Evolutionary conservation across 2,329 filamentous ascomycete species (phyloP).

Genomic region (Laburnicola sp.): DNA sequence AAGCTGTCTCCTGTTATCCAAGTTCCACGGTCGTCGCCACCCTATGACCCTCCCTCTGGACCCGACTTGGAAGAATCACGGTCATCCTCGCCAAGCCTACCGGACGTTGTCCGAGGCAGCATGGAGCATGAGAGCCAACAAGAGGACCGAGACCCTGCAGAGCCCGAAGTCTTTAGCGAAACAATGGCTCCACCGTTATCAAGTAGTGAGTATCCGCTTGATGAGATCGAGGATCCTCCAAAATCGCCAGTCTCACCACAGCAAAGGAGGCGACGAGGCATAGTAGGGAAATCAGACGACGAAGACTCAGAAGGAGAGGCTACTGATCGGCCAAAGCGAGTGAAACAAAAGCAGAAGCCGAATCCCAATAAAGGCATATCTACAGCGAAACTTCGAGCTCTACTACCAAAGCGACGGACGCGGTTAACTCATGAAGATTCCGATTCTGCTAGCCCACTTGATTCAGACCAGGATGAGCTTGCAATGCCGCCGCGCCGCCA

Average conservation of each 20-base stretch:
- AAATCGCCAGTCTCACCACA: constrained; percentile 20
- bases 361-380: constrained; percentile 37
- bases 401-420: constrained; percentile 50
- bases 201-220: constrained; percentile 40
- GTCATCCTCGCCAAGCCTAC: constrained; percentile 41
- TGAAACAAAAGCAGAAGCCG: constrained; percentile 30
- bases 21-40: constrained; percentile 46
- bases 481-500: constrained; percentile 32
- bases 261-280: constrained; percentile 22
- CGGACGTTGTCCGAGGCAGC: constrained; percentile 38
- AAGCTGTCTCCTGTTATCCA: constrained; percentile 44
- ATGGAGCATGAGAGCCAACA: constrained; percentile 26
- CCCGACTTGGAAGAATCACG: constrained; percentile 34
- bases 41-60: constrained; percentile 32
- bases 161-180: constrained; percentile 41
- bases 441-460: constrained; percentile 44
- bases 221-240: constrained; percentile 22
- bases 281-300: constrained; percentile 19
- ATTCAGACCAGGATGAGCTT: constrained; percentile 50
- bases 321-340: constrained; percentile 14
- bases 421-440: constrained; percentile 33
- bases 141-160: constrained; percentile 22
- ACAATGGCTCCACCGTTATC: constrained; percentile 51
- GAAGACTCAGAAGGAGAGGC: constrained; percentile 31
- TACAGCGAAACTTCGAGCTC: constrained; percentile 50